Evolutionary conservation across 106 monocot genomes (phyloP), one percentile per base, ranked within the genome.

Genomic region (Chionographis japonica): DNA sequence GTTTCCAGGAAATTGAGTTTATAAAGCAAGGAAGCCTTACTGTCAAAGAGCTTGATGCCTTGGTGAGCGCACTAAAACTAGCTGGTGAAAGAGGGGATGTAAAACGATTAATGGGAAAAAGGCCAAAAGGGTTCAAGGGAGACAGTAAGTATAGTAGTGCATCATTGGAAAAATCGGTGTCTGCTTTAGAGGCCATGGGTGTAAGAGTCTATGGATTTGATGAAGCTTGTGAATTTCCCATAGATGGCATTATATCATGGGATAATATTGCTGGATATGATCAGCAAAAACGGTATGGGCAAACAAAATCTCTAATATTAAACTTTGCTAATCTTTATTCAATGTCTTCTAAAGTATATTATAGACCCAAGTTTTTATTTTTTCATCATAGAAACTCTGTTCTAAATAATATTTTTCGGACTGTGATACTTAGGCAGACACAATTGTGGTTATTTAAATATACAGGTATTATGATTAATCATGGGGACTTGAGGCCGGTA

Each of bases 241-340:
- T 56, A 15, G 72, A 82, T 74, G 83, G 74, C 60, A 54, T 43
- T 4, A 78, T 92, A 63, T 83, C 83, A 65, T 98, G 97, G 97
- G 97, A 93, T 65, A 92, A 85, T 62, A 80, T 98, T 79, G 97
- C 97, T 54, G 97, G 97, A 69, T 98, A 98, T 79, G 87, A 98
- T 54, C 70, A 85, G 12, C 97, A 98, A 72, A 98, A 98, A 75
- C 46, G 90, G 94, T 86, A 76, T 74, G 72, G 2, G 41, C 59
- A 36, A 12, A 20, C 36, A 11, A 60, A 3, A 50, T 10, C 52
- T 39, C 16, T 16, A 46, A 12, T 20, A 46, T 64, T 64, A 46
- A 13, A 8, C 18, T 8, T 64, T 18, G n/a, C 16, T 18, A 14
- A 64, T 64, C 5, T 64, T 5, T 46, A 2, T 46, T 46, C 46